Evolutionary conservation across 257 asterid genomes (phyloP), one percentile per base, ranked within the genome.

Genomic region (Perilla frutescens): DNA sequence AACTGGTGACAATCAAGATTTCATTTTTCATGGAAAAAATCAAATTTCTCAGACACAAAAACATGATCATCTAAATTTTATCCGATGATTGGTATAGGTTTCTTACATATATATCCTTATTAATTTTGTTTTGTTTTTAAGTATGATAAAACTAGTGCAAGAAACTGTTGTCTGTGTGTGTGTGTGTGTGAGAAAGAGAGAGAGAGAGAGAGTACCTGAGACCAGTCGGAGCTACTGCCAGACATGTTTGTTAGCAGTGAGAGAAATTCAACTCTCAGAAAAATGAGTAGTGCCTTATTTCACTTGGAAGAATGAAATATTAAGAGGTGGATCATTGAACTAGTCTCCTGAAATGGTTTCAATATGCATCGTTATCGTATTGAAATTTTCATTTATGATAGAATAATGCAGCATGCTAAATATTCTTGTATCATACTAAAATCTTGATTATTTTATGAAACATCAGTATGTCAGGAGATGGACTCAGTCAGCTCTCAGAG

Each of bases 181-280:
- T 20, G 26, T 20, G 26, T 20, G 26, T 20, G 6, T 4, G 53
- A 6, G 37, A 9, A 43, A 65, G 43, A n/a, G 64, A 44, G 44
- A 53, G 61, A 53, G 47, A 20, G 26, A 62, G 66, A 26, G 45
- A 57, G 34, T 77, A 85, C 89, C 87, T 77, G 83, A 1, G 87
- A 82, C 90, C 86, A 77, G 51, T 85, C 84, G 69, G 90, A 78
- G 73, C 84, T 71, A 47, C 69, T 85, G 62, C 65, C 79, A 7
- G 90, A 81, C 87, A 83, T 85, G 65, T 53, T 83, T 69, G 74
- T 34, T 62, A 68, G 69, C 70, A 49, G 62, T n/a, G 53, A 8
- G 12, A 80, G 80, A 72, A 59, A 36, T 62, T 72, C 68, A 57
- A 73, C 29, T 43, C 77, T 54, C 41, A 12, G 29, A 49, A 65